Conservation (phyloP, 306 rosid genomes). For the Gastrolobium bilobum region DNA sequence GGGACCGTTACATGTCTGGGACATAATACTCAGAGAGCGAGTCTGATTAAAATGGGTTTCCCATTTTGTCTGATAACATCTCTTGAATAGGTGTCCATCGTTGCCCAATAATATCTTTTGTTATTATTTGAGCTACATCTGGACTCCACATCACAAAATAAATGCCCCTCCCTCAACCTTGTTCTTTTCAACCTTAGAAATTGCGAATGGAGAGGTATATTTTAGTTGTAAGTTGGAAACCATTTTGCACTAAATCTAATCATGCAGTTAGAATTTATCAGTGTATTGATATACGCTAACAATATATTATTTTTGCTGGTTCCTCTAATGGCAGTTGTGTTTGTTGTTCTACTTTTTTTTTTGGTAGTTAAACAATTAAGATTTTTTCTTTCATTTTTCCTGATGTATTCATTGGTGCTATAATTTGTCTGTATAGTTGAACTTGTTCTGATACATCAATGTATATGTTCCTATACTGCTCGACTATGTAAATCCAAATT, state of each 20-base stretch:
- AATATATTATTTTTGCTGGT: not conserved
- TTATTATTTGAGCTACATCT: slow-evolving; percentile 62
- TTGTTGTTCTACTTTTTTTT: too few species aligned
- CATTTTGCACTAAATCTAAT: not conserved
- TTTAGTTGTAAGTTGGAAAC: not conserved
- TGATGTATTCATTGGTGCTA: too few species aligned
- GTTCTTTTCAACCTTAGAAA: not conserved
- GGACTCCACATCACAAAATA: slow-evolving; percentile 37
- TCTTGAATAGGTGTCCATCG: slow-evolving; percentile 48
- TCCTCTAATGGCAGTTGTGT: not conserved
- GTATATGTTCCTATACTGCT: not conserved
- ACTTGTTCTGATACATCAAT: not conserved
- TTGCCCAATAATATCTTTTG: slow-evolving; percentile 49
- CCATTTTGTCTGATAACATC: slow-evolving; percentile 38
- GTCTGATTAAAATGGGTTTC: slow-evolving; percentile 45
- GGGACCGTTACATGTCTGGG: slow-evolving; percentile 43
- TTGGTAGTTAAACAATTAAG: not conserved
- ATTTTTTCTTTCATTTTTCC: not conserved
- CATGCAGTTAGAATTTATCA: not conserved
- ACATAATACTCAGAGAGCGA: slow-evolving; percentile 30
- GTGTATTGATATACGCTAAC: not conserved
- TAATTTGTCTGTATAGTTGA: too few species aligned
- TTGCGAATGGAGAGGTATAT: not conserved
- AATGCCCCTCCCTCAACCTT: too few species aligned
- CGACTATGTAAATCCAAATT: not conserved